A percentile compares a stretch with the other conserved stretches of the same genome.
Conservation (phyloP, 176 grass and related monocot species). For the barley (Hordeum vulgare) region DNA sequence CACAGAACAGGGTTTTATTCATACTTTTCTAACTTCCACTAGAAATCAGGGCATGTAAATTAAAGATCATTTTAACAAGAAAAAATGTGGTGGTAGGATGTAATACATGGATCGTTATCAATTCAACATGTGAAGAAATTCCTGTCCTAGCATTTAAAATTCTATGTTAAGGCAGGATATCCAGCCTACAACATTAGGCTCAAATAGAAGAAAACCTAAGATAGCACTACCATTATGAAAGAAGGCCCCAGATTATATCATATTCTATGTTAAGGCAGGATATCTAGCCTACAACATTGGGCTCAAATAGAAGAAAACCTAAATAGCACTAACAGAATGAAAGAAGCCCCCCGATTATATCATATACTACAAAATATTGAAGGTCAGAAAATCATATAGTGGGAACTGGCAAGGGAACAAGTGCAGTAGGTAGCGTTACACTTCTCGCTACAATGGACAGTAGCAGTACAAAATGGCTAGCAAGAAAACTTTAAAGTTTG, state of each 20-base stretch:
- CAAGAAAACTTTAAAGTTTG: neutral
- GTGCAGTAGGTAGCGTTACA: neutral
- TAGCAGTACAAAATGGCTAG: neutral
- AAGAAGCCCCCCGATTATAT: neutral
- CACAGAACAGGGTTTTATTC: neutral
- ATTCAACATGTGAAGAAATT: neutral
- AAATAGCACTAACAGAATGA: neutral
- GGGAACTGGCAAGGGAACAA: neutral
- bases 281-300: slow-evolving; percentile 7
- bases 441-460: neutral
- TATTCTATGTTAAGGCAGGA: no score
- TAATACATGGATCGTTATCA: neutral
- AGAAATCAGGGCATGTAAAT: slow-evolving; percentile 4
- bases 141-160: neutral
- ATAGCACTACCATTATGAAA: neutral
- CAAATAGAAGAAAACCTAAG: neutral
- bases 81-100: neutral
- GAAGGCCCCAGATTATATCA: no score
- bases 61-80: neutral
- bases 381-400: neutral
- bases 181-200: neutral
- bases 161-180: no score
- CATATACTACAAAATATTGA: neutral
- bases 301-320: neutral
- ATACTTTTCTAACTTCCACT: neutral